Evolutionary conservation across 192 early-diverging fungal genomes (phyloP), one percentile per base, ranked within the genome.

Genomic region (Umbelopsis sp.): DNA sequence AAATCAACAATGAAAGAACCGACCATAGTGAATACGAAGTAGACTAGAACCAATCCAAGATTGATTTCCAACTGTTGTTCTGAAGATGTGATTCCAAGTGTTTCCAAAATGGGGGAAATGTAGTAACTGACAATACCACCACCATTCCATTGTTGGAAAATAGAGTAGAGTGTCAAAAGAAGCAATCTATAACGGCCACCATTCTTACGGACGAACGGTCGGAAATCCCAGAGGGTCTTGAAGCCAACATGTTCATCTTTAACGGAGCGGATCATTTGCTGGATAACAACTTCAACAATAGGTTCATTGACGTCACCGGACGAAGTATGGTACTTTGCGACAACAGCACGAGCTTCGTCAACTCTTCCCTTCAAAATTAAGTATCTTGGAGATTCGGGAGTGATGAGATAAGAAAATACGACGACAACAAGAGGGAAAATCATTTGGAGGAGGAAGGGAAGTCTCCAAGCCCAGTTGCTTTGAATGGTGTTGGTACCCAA

Each of bases 101-200:
- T 51, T 17, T 51, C 45, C 25, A 70, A 24, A 45, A 51, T 52
- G 2, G 31, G 22, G 24, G 44, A 32, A 3, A 70, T 9, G 47
- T 70, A 70, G 29, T 70, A 70, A 34, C 45, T 51, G 68, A 52
- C 47, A 24, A 70, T 29, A 45, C 49, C 45, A 45, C 45, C 45
- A 17, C 68, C 68, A 3, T 34, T 45, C 38, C 34, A 45, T 25
- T 70, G 68, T 22, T 31, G 34, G 45, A 70, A 45, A 22, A 70
- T 50, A n/a, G 68, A 45, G 45, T 45, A 22, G 25, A 70, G 45
- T 1, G 11, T 2, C 9, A 70, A 8, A n/a, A 70, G 21, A 9
- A 45, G 21, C 1, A 70, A 45, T 45, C 68, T 34, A 12, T 70
- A 45, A 1, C 68, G 68, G 45, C 45, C 45, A 24, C 47, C 47